Evolutionary conservation across 139 green algal genomes (phyloP).

Genomic region (Microglena sp.): DNA sequence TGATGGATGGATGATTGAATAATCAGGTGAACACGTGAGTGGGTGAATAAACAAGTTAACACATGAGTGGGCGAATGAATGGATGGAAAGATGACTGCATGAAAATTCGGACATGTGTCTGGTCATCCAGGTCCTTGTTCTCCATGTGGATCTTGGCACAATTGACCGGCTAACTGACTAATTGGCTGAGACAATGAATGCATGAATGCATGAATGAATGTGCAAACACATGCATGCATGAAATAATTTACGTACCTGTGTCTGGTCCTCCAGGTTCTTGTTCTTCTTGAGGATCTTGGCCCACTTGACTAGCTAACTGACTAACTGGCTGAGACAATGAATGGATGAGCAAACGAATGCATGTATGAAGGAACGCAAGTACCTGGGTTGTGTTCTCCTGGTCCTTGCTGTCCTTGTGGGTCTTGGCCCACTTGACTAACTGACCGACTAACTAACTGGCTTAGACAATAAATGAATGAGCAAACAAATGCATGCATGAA

Average conservation of each 20-base stretch:
- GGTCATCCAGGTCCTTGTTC: not conserved
- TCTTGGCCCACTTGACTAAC: conserved; percentile 9
- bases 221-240: not conserved
- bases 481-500: not conserved
- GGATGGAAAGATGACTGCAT: not conserved
- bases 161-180: not conserved
- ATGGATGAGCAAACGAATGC: not conserved
- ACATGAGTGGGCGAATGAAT: not conserved
- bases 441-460: too few species aligned
- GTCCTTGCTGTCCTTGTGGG: conserved; percentile 2
- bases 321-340: not conserved
- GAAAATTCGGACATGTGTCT: not conserved
- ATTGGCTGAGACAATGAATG: too few species aligned
- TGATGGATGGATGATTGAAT: not conserved
- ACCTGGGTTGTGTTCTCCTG: not conserved
- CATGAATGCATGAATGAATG: too few species aligned
- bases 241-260: not conserved
- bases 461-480: not conserved
- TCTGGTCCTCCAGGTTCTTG: too few species aligned
- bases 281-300: not conserved
- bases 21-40: too few species aligned
- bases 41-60: not conserved
- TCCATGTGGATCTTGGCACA: not conserved
- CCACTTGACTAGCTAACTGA: not conserved
- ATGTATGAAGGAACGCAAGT: not conserved